phyloP scores from a whole-genome alignment of 306 rosid genomes.

The Crotalaria pallida region DNA sequence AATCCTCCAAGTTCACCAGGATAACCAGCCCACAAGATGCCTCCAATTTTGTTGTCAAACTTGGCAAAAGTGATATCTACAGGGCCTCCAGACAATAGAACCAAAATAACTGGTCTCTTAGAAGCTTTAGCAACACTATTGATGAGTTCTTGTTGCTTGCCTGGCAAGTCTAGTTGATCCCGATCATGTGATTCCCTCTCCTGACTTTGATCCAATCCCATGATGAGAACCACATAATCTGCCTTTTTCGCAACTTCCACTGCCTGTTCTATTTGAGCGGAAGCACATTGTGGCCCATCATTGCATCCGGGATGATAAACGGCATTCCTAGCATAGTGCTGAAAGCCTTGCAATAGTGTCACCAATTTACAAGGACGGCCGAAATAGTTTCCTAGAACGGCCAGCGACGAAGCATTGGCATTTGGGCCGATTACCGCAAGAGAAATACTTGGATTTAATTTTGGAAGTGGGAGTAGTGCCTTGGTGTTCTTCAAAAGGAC shows the following conservation, averaged over 20 bases:
- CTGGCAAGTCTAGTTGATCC: conserved; percentile 53
- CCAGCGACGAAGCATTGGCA: conserved; percentile 48
- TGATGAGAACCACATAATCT: conserved; percentile 69
- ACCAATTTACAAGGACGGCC: conserved; percentile 76
- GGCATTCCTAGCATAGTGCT: conserved; percentile 39
- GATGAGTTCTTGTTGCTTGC: conserved; percentile 67
- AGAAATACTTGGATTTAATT: conserved; percentile 39
- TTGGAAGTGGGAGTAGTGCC: conserved; percentile 63
- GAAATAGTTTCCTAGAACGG: conserved; percentile 74
- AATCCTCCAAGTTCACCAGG: conserved; percentile 82
- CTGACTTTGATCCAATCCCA: conserved; percentile 83
- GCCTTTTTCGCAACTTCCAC: conserved; percentile 47
- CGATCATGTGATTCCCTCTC: conserved; percentile 81
- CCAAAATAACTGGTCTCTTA: conserved; percentile 64
- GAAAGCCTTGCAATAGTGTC: conserved; percentile 59
- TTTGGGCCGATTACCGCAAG: conserved; percentile 87
- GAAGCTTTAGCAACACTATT: conserved; percentile 60
- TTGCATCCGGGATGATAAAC: conserved; percentile 64
- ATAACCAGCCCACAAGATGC: conserved; percentile 97
- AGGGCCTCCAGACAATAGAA: conserved; percentile 78
- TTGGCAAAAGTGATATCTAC: conserved; percentile 74
- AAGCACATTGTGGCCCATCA: conserved; percentile 41
- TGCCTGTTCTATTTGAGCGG: conserved; percentile 48
- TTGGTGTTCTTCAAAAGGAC: conserved; percentile 76
- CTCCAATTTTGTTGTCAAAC: conserved; percentile 51